Conservation (phyloP, 345 rosid genomes). For the Arabidopsis arenosa region DNA sequence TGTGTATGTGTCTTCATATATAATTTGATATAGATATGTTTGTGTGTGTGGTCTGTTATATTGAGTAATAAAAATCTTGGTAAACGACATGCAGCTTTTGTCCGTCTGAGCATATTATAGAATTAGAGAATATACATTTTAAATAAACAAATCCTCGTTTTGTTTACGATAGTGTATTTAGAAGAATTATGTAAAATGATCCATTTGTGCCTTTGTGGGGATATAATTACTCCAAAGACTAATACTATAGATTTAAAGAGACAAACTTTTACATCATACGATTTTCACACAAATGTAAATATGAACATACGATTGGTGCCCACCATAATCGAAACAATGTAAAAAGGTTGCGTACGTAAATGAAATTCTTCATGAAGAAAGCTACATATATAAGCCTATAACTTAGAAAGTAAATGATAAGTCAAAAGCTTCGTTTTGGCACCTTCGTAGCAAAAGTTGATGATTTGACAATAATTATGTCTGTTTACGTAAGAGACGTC, state of each 20-base stretch:
- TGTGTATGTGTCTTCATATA: conserved; percentile 20
- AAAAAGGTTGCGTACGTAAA: conserved; percentile 33
- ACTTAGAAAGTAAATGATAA: not conserved
- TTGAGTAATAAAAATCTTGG: conserved; percentile 28
- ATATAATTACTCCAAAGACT: conserved; percentile 2
- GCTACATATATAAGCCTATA: not conserved
- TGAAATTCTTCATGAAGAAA: conserved; percentile 22
- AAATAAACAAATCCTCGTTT: not conserved
- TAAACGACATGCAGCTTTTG: not conserved
- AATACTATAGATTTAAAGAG: not conserved
- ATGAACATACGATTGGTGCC: conserved; percentile 13
- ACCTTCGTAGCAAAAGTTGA: conserved; percentile 25
- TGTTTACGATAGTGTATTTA: not conserved
- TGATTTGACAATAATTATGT: conserved; percentile 17
- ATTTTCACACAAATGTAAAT: not conserved
- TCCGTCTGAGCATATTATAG: not conserved
- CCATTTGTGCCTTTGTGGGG: not conserved
- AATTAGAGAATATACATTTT: not conserved
- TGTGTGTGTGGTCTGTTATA: conserved; percentile 8
- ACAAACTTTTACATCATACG: not conserved
- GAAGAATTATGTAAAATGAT: not conserved
- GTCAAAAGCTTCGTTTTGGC: conserved; percentile 29
- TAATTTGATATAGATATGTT: conserved; percentile 11
- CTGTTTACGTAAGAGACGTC: conserved; percentile 35
- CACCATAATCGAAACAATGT: conserved; percentile 6